phyloP scores from a whole-genome alignment of 345 rosid species.

The Dipteronia sinensis region DNA sequence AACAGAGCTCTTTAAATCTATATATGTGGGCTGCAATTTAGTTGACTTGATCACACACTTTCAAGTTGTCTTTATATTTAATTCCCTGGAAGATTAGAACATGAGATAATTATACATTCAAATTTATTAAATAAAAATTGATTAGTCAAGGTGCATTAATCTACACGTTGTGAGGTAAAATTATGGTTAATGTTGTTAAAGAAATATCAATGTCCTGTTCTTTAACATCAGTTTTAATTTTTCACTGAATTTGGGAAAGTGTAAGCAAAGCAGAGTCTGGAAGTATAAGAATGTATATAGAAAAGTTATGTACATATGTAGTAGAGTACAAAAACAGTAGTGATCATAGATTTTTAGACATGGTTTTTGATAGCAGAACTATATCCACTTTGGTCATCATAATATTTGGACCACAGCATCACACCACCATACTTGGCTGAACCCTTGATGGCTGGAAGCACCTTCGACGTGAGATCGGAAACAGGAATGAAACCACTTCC shows the following conservation, averaged over 20 bases:
- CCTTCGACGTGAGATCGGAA: conserved; percentile 19
- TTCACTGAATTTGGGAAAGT: not conserved
- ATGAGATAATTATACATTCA: too few species aligned
- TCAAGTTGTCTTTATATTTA: too few species aligned
- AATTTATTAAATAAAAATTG: too few species aligned
- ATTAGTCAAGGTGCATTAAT: not conserved
- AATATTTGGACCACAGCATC: conserved; percentile 36
- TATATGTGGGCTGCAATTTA: too few species aligned
- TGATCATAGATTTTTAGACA: conserved; percentile 11
- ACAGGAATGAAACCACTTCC: conserved; percentile 29
- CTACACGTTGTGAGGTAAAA: not conserved
- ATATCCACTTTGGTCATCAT: conserved; percentile 24
- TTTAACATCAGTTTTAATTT: too few species aligned
- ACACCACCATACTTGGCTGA: conserved; percentile 36
- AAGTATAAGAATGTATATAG: not conserved
- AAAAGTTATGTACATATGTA: too few species aligned
- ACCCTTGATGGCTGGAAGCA: conserved; percentile 27
- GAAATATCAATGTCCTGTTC: not conserved
- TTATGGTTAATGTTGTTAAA: not conserved
- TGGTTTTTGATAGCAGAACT: conserved; percentile 30
- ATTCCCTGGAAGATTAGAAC: not conserved
- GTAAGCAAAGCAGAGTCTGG: not conserved
- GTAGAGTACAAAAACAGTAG: too few species aligned
- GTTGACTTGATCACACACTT: too few species aligned
- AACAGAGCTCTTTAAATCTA: too few species aligned